Percentiles rank a stretch among this genome's conserved stretches.
Evolutionary conservation across 2,329 filamentous ascomycete species (phyloP).

Genomic region (Parastagonospora nodorum): DNA sequence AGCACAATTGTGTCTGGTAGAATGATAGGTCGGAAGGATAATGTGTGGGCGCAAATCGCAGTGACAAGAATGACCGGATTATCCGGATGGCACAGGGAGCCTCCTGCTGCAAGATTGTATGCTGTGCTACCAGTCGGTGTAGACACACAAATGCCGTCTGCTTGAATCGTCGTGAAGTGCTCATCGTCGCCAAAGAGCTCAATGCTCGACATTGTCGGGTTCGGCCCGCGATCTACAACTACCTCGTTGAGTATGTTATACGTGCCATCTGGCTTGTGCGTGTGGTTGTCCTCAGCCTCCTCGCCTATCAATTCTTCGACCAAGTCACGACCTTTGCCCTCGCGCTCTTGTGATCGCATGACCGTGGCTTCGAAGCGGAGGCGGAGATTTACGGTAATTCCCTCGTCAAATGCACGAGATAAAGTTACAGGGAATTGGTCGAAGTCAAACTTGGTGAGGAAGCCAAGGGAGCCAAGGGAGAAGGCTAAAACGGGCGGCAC

Average conservation of each 20-base stretch:
- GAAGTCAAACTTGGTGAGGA: constrained; percentile 96
- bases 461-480: constrained; percentile 86
- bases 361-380: constrained; percentile 91
- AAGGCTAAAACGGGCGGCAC: constrained; percentile 94
- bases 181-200: constrained; percentile 95
- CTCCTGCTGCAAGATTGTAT: constrained; percentile 95
- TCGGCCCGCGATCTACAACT: constrained; percentile 93
- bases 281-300: constrained; percentile 80
- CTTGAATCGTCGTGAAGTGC: constrained; percentile 91
- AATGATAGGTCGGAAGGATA: constrained; percentile 96
- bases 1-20: constrained; percentile 95
- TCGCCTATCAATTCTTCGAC: constrained; percentile 90
- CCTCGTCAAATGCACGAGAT: constrained; percentile 74
- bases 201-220: constrained; percentile 88
- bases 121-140: constrained; percentile 94
- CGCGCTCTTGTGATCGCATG: constrained; percentile 72
- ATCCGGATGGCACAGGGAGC: constrained; percentile 91
- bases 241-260: constrained; percentile 95
- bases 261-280: constrained; percentile 81
- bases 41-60: constrained; percentile 90
- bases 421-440: constrained; percentile 72
- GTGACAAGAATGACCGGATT: constrained; percentile 96
- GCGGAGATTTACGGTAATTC: constrained; percentile 85
- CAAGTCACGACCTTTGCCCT: constrained; percentile 53
- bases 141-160: constrained; percentile 90